A percentile compares a stretch with the other conserved stretches of the same genome.
Evolutionary conservation across 1,284 basidiomycete genomes (phyloP).

Genomic region (Pulveroboletus sp.): DNA sequence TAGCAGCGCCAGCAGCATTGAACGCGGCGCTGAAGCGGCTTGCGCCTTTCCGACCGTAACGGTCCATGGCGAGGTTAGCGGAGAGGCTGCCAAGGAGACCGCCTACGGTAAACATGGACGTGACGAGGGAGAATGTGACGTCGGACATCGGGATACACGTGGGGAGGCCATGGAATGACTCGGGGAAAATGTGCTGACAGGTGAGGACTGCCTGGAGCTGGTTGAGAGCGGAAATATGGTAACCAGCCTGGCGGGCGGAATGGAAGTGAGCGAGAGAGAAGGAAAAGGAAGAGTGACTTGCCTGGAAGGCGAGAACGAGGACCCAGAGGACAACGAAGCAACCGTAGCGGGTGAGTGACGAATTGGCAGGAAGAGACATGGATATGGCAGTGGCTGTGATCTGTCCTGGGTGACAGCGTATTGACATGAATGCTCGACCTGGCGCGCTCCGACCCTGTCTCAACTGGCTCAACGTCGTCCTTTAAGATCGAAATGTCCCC

Average conservation of each 20-base stretch:
- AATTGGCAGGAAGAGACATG: constrained; percentile 15
- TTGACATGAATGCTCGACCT: not conserved
- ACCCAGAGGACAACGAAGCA: constrained; percentile 65
- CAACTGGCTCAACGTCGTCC: not conserved
- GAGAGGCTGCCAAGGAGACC: constrained; percentile 78
- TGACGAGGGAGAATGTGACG: constrained; percentile 76
- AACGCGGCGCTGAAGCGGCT: constrained; percentile 59
- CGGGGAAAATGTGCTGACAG: constrained; percentile 44
- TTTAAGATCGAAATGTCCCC: not conserved
- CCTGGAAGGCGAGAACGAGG: constrained; percentile 66
- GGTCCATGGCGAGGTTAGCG: constrained; percentile 72
- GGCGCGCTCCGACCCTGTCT: not conserved
- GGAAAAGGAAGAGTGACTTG: constrained; percentile 23
- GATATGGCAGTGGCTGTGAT: constrained; percentile 13
- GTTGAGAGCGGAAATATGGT: constrained; percentile 86
- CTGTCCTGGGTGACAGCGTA: not conserved
- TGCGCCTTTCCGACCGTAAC: constrained; percentile 68
- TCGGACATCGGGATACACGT: constrained; percentile 80
- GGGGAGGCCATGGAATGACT: constrained; percentile 42
- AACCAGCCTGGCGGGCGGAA: constrained; percentile 58
- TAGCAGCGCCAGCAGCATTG: constrained; percentile 58
- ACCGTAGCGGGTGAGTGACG: constrained; percentile 60
- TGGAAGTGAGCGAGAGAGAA: not conserved
- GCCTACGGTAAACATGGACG: constrained; percentile 85
- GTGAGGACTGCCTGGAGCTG: constrained; percentile 81